Evolutionary conservation across 2,329 filamentous ascomycete genomes (phyloP).

Genomic region (Thielaviopsis musarum): DNA sequence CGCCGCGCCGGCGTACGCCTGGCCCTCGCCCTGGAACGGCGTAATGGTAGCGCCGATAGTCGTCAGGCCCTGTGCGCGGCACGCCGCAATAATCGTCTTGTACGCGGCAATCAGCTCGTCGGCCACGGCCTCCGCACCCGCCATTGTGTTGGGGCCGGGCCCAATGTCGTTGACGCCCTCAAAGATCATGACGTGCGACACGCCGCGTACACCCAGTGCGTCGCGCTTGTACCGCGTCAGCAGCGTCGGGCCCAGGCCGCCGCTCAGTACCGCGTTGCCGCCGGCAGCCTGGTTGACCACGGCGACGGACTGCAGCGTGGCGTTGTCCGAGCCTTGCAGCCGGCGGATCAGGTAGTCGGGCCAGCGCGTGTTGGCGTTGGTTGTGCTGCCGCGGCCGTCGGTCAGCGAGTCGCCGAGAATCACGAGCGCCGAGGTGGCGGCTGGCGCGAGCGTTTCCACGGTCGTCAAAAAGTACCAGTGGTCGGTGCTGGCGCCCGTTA

Average conservation of each 20-base stretch:
- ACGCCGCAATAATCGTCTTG: constrained; percentile 36
- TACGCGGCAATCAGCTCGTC: constrained; percentile 39
- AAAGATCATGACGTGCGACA: constrained; percentile 47
- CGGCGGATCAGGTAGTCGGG: constrained; percentile 36
- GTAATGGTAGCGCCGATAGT: constrained; percentile 51
- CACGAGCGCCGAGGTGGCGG: constrained; percentile 26
- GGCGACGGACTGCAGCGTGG: constrained; percentile 26
- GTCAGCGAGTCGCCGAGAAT: constrained; percentile 52
- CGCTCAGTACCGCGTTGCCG: constrained; percentile 46
- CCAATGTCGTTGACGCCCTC: constrained; percentile 57
- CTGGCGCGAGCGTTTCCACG: constrained; percentile 38
- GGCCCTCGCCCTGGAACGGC: constrained; percentile 35
- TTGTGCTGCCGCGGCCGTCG: constrained; percentile 45
- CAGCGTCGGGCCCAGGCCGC: constrained; percentile 45
- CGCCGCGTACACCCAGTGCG: constrained; percentile 38
- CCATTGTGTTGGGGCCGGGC: constrained; percentile 25
- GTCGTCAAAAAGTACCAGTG: constrained; percentile 43
- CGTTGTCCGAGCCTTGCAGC: constrained; percentile 30
- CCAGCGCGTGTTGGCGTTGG: constrained; percentile 46
- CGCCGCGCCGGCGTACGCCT: constrained; percentile 36
- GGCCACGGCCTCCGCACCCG: constrained; percentile 31
- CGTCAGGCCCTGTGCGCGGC: constrained; percentile 35
- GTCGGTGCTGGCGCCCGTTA: constrained; percentile 24
- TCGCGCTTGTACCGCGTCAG: constrained; percentile 47
- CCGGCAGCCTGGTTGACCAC: constrained; percentile 51